Evolutionary conservation across 106 monocot species (phyloP), one percentile per base, ranked within the genome.

Genomic region (Acanthochlamys bracteata): DNA sequence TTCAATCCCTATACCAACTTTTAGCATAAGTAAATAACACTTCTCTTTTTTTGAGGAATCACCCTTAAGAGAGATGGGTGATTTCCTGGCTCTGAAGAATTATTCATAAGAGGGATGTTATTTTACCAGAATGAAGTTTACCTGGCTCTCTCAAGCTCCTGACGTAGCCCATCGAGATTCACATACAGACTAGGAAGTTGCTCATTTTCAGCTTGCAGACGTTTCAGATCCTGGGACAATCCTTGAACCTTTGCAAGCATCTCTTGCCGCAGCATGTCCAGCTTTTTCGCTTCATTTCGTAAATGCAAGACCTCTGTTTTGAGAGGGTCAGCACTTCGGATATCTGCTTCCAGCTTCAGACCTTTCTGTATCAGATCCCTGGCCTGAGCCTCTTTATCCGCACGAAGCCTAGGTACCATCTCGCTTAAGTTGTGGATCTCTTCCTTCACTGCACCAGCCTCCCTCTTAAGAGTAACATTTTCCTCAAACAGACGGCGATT

Each of bases 311-410:
- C 60, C 59, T 89, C 89, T 7, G 53, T 57, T 68, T 53, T 89
- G 16, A 84, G 11, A 19, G 84, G 79, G n/a, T 89, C 84, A 20
- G 73, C 20, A 16, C 66, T 49, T 19, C 76, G 72, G 24, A 84
- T 54, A 25, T 89, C 84, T 7, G 72, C 74, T 67, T 82, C 84
- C 17, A 89, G 39, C 66, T 76, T 82, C 64, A 82, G 51, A 25
- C 72, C 74, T 58, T 54, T 82, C 66, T 89, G 76, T 27, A 82
- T 82, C 24, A 78, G 53, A 23, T 87, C 80, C 57, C 83, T 66
- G 7, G 74, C 21, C 61, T 75, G 67, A 7, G 51, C 47, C 59
- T 83, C 87, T 69, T 83, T 87, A 7, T 87, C 83, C 13, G 83
- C 77, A 42, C 83, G 69, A 22, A 83, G 40, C 67, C 67, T 71